Conservation (phyloP, 306 rosid species). For the Argentina anserina region DNA sequence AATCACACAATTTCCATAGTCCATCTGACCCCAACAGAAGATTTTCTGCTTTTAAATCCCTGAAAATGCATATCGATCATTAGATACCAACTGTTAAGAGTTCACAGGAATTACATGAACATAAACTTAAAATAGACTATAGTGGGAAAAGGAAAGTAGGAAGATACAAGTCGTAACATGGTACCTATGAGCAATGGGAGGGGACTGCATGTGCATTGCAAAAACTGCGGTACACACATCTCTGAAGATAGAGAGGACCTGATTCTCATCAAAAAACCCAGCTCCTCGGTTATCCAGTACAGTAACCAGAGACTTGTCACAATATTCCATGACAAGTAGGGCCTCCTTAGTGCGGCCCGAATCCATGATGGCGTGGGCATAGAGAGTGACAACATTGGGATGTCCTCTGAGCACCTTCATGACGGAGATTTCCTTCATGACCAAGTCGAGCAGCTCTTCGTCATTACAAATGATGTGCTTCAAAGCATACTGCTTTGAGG, state of each 20-base stretch:
- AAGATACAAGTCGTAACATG: too few relatives aligned
- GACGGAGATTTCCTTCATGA: conserved; percentile 74
- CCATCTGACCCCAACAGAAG: conserved; percentile 79
- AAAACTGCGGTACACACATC: conserved; percentile 90
- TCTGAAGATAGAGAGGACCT: conserved; percentile 78
- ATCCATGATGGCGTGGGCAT: conserved; percentile 72
- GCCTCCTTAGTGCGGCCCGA: conserved; percentile 97
- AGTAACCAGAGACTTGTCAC: conserved; percentile 81
- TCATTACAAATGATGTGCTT: conserved; percentile 93
- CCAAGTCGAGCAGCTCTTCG: conserved; percentile 78
- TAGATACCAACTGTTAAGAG: not conserved
- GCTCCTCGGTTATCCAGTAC: conserved; percentile 89
- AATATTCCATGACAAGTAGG: conserved; percentile 84
- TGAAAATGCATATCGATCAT: conserved; percentile 19
- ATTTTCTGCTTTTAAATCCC: conserved; percentile 97
- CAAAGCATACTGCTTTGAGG: conserved; percentile 91
- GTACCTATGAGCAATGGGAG: conserved; percentile 95
- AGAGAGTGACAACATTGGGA: conserved; percentile 80
- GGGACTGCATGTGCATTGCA: conserved; percentile 90
- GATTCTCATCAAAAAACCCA: conserved; percentile 83
- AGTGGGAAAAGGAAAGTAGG: not conserved
- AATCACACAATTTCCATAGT: conserved; percentile 92
- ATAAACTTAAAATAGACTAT: not conserved
- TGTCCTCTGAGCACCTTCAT: conserved; percentile 83
- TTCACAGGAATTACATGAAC: not conserved